Conservation (phyloP, 352 stramenopile genomes). For the Phytophthora uliginosa region DNA sequence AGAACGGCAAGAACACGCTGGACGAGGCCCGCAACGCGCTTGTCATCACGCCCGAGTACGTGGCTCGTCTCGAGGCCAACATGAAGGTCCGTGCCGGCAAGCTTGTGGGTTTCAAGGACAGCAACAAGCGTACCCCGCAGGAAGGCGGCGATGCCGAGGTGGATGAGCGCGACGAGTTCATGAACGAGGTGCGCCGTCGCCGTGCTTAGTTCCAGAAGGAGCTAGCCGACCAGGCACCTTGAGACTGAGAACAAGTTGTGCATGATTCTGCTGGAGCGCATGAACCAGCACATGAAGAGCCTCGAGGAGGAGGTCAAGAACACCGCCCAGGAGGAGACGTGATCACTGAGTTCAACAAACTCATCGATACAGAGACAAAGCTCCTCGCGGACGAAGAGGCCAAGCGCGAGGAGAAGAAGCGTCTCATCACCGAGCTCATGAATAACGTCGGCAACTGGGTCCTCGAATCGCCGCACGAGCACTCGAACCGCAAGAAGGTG, state of each 20-base stretch:
- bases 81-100: slow-evolving; percentile 87
- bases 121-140: slow-evolving; percentile 86
- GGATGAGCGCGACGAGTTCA: slow-evolving; percentile 89
- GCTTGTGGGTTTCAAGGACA: slow-evolving; percentile 81
- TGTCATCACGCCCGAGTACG: slow-evolving; percentile 87
- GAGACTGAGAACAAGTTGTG: slow-evolving; percentile 84
- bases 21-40: slow-evolving; percentile 77
- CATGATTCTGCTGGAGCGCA: slow-evolving; percentile 80
- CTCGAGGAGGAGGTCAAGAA: slow-evolving; percentile 84
- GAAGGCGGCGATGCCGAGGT: slow-evolving; percentile 79
- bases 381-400: slow-evolving; percentile 80
- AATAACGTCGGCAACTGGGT: slow-evolving; percentile 91
- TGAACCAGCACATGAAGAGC: slow-evolving; percentile 86
- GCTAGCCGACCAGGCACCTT: slow-evolving; percentile 84
- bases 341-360: slow-evolving; percentile 78
- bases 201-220: slow-evolving; percentile 89
- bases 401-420: slow-evolving; percentile 92
- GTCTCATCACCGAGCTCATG: slow-evolving; percentile 84
- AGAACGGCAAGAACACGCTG: slow-evolving; percentile 82
- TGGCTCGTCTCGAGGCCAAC: slow-evolving; percentile 84
- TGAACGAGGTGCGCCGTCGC: slow-evolving; percentile 88
- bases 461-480: slow-evolving; percentile 81
- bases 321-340: slow-evolving; percentile 74
- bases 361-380: slow-evolving; percentile 83
- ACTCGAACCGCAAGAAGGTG: slow-evolving; percentile 91